Conservation (phyloP, 345 rosid genomes). For the Hibiscus tridactylites region DNA sequence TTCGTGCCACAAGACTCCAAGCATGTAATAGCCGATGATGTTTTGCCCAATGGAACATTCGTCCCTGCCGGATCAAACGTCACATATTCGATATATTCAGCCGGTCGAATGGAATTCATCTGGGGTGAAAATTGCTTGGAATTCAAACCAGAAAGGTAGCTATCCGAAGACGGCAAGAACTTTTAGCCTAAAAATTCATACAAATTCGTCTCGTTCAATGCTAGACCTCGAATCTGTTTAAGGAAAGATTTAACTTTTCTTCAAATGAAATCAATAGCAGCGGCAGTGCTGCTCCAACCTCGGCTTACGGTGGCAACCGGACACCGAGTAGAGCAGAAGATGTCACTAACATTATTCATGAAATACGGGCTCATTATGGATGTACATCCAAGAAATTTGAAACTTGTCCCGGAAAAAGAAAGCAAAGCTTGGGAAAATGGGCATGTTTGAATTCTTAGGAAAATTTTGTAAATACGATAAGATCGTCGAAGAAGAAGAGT, state of each 20-base stretch:
- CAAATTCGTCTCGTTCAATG: conserved; percentile 61
- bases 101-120: conserved; percentile 48
- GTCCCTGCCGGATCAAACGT: conserved; percentile 60
- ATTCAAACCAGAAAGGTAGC: conserved; percentile 62
- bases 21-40: conserved; percentile 50
- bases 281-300: conserved; percentile 54
- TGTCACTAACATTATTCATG: conserved; percentile 76
- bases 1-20: conserved; percentile 76
- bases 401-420: conserved; percentile 16
- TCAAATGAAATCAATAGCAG: conserved; percentile 68
- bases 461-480: background rate
- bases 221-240: conserved; percentile 61
- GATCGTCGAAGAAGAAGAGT: background rate
- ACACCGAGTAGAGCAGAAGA: conserved; percentile 72
- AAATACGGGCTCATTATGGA: conserved; percentile 49
- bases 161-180: conserved; percentile 26
- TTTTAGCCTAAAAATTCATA: conserved; percentile 30
- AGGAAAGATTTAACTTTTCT: conserved; percentile 62
- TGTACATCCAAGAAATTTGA: conserved; percentile 43
- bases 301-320: conserved; percentile 37
- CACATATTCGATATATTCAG: conserved; percentile 58
- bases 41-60: conserved; percentile 49
- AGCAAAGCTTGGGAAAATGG: background rate
- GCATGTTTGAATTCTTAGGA: background rate
- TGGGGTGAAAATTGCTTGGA: conserved; percentile 74